Base-by-base conservation (phyloP, 2,329 filamentous ascomycete species). In the Tolypocladium endophyticum region DNA sequence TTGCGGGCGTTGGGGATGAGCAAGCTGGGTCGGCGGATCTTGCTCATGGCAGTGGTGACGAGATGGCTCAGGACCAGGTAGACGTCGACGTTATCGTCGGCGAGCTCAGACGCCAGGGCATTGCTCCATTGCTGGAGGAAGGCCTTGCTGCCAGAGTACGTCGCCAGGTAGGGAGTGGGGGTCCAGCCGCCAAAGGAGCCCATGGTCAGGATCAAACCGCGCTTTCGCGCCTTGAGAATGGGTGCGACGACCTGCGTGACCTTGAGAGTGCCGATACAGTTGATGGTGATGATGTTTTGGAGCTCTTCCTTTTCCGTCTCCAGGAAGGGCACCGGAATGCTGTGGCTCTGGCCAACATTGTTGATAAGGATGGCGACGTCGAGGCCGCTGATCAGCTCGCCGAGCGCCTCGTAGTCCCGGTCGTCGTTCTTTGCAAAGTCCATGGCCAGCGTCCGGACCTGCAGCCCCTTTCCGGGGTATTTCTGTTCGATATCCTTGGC, bases 81-180 rank as follows among this genome's bases (percentile, higher is more conserved):
- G n/a, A 96, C 92, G 64, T 91, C 87, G 47, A 99, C 86, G 60
- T 90, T 89, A 67, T 89, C 81, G 1, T 87, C 84, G 63, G 88
- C 85, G 36, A 99, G 82, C 75, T 99, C 94, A 18, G 87, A 84
- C 1, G 88, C 89, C 18, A 99, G 82, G 14, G 94, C 87, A 7
- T 86, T 88, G 65, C 89, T 96, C 94, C 94, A 99, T 71, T 96
- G 88, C 76, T 97, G 93, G 56, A 99, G 82, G 82, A 99, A 99
- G 1, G 94, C 93, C 78, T 99, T 99, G 84, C 89, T 94, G 65
- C 94, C 94, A 53, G 90, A 95, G 81, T 99, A 99, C 3, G 94
- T 97, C 16, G 94, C 94, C 53, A 99, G 83, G 59, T 94, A 86
- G 7, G 95, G 92, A 0, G 91, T 96, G 9, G 94, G 94, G 62